Conservation (phyloP, 2,329 filamentous ascomycete genomes). For the Aspergillus sp. region DNA sequence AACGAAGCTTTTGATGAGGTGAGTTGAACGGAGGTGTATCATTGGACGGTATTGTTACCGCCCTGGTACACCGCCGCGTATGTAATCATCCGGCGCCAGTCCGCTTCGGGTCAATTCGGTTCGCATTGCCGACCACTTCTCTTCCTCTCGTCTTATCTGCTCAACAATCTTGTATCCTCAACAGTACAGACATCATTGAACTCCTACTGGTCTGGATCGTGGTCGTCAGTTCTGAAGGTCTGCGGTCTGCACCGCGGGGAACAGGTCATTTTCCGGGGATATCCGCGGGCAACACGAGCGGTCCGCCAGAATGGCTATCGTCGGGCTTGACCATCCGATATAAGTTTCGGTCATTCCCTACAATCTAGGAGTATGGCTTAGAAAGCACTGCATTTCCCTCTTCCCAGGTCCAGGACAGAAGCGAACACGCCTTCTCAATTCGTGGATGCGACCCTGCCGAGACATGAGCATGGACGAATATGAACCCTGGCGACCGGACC, state of each 20-base stretch:
- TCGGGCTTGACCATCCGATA: neutral
- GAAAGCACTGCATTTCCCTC: too few relatives aligned
- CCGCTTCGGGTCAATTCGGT: neutral
- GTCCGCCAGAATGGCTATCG: neutral
- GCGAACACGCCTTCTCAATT: too few relatives aligned
- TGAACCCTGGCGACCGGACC: too few relatives aligned
- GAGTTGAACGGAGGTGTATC: neutral
- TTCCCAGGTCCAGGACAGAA: too few relatives aligned
- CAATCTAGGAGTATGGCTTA: neutral
- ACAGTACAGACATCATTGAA: too few relatives aligned
- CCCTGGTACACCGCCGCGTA: neutral
- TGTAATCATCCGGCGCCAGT: conserved; percentile 1
- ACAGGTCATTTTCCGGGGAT: neutral
- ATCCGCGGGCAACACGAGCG: neutral
- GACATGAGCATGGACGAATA: too few relatives aligned
- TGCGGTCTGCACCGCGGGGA: neutral
- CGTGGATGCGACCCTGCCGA: too few relatives aligned
- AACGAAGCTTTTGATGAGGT: neutral
- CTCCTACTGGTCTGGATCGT: neutral
- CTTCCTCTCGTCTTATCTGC: neutral
- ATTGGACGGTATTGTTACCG: neutral
- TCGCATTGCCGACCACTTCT: neutral
- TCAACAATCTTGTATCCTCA: too few relatives aligned
- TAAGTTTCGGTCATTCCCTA: neutral
- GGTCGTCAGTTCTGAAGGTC: neutral